Evolutionary conservation across 140 eudicot genomes (phyloP).

Genomic region (Stevia rebaudiana): DNA sequence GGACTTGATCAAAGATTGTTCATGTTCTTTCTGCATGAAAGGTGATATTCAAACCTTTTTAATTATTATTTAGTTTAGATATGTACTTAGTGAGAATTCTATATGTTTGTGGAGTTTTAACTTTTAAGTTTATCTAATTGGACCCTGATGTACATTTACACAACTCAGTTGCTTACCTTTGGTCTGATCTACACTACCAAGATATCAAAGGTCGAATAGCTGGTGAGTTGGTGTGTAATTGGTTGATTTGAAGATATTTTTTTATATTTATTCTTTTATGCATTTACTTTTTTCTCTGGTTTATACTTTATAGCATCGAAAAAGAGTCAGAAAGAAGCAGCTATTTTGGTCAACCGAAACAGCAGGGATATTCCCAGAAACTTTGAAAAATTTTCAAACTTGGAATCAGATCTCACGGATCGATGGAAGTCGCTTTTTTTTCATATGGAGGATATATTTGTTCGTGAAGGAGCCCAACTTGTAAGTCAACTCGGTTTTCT

Average conservation of each 20-base stretch:
- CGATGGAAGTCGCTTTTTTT: constrained; percentile 83
- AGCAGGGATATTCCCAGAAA: constrained; percentile 32
- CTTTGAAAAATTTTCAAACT: constrained; percentile 22
- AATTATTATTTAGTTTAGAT: background rate
- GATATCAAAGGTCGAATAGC: constrained; percentile 86
- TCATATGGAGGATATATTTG: constrained; percentile 59
- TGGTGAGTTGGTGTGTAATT: constrained; percentile 38
- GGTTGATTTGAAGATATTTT: background rate
- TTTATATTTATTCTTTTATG: background rate
- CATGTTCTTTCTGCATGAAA: constrained; percentile 90
- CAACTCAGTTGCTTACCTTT: constrained; percentile 72
- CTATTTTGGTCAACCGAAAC: constrained; percentile 46
- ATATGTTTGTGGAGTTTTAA: constrained; percentile 3
- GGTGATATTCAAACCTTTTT: constrained; percentile 32
- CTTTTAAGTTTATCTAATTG: constrained; percentile 9
- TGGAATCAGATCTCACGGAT: constrained; percentile 52
- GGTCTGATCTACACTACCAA: constrained; percentile 88
- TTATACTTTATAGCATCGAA: constrained; percentile 44
- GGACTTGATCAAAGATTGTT: constrained; percentile 55
- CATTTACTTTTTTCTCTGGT: background rate
- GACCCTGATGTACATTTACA: constrained; percentile 11
- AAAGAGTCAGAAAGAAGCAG: constrained; percentile 87
- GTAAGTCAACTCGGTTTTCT: constrained; percentile 40
- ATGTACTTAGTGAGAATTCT: constrained; percentile 2
- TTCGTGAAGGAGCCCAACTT: constrained; percentile 64